phyloP scores from a whole-genome alignment of 2,329 filamentous ascomycete genomes.

The Exophiala sp. region DNA sequence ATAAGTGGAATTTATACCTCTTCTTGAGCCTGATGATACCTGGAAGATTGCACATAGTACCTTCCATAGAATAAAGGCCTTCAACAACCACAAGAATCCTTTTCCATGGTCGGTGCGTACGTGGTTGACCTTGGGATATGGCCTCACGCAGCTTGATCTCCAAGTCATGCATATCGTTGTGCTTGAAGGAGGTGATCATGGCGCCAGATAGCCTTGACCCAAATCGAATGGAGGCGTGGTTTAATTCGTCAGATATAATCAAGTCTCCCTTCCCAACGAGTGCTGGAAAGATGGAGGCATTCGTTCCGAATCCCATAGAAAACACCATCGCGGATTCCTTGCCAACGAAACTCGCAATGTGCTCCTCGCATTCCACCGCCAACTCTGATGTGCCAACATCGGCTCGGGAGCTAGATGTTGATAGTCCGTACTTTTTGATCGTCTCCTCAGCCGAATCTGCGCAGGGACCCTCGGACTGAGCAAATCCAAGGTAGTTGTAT shows the following conservation, averaged over 20 bases:
- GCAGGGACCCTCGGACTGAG: slow-evolving; percentile 94
- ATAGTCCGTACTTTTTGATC: slow-evolving; percentile 81
- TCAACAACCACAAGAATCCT: slow-evolving; percentile 97
- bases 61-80: slow-evolving; percentile 98
- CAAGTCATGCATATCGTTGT: slow-evolving; percentile 89
- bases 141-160: slow-evolving; percentile 83
- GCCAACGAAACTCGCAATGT: slow-evolving; percentile 87
- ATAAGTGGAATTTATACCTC: slow-evolving; percentile 95
- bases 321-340: slow-evolving; percentile 96
- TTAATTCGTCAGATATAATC: slow-evolving; percentile 94
- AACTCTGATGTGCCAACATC: slow-evolving; percentile 87
- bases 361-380: slow-evolving; percentile 80
- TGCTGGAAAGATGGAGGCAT: slow-evolving; percentile 86
- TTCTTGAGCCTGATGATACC: slow-evolving; percentile 81
- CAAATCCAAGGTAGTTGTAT: slow-evolving; percentile 98
- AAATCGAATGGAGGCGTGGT: slow-evolving; percentile 95
- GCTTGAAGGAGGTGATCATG: slow-evolving; percentile 93
- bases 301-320: slow-evolving; percentile 98
- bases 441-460: slow-evolving; percentile 87
- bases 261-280: slow-evolving; percentile 89
- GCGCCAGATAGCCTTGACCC: slow-evolving; percentile 91
- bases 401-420: slow-evolving; percentile 72
- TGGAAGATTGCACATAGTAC: slow-evolving; percentile 97
- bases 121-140: slow-evolving; percentile 93
- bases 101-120: slow-evolving; percentile 98